A percentile compares a stretch with the other conserved stretches of the same genome.
phyloP scores from a whole-genome alignment of 805 yeast genomes.

The Teunomyces cretensis region DNA sequence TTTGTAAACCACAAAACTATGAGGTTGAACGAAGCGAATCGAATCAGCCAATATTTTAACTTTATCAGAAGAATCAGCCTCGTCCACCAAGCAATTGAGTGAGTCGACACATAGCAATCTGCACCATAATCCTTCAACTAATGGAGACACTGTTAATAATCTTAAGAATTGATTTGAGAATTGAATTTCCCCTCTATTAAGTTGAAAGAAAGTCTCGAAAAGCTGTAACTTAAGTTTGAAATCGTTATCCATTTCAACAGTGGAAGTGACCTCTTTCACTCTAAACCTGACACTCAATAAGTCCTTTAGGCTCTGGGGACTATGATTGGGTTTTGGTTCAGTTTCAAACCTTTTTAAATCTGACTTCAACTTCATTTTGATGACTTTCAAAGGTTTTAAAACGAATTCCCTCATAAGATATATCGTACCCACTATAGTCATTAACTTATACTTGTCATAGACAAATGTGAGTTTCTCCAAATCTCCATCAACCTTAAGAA shows the following conservation, averaged over 20 bases:
- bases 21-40: conserved; percentile 38
- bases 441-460: conserved; percentile 31
- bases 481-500: conserved; percentile 13
- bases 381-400: conserved; percentile 25
- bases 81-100: conserved; percentile 12
- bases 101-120: conserved; percentile 42
- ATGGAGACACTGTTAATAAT: conserved; percentile 54
- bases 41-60: conserved; percentile 22
- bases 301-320: conserved; percentile 6
- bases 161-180: conserved; percentile 32
- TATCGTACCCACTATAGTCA: conserved; percentile 32
- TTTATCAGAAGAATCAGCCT: conserved; percentile 13
- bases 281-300: conserved; percentile 13
- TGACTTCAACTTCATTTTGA: conserved; percentile 21
- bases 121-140: conserved; percentile 46
- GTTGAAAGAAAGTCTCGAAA: conserved; percentile 14
- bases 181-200: conserved; percentile 8
- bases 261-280: conserved; percentile 16
- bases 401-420: conserved; percentile 31
- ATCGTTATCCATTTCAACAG: conserved; percentile 45
- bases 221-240: conserved; percentile 50
- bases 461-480: conserved; percentile 17
- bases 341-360: conserved; percentile 14
- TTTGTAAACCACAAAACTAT: conserved; percentile 35
- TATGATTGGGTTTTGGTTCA: neutral